Base-by-base conservation (phyloP, 1,284 basidiomycete species). In the Singerocomus inundabilis region DNA sequence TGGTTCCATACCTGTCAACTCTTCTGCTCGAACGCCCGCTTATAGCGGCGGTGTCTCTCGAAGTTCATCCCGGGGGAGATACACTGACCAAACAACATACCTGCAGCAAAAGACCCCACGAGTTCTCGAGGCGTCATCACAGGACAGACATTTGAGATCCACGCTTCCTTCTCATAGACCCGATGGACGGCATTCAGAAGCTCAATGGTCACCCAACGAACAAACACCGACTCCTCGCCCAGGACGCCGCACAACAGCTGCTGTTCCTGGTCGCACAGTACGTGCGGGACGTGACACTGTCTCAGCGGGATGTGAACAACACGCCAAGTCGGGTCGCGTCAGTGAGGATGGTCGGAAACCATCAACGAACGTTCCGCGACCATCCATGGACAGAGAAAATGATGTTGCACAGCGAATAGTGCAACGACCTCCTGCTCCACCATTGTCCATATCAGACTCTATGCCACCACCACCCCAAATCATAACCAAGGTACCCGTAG, bases 101-200 rank as follows among this genome's bases (percentile, higher is more conserved):
- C 28, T 48, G 5, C 60, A 61, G 29, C 61, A 59, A 39, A 58
- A 51, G 45, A 32, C 41, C 1, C 42, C 52, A 34, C 56, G 62
- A 16, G 33, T 37, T 24, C 49, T 68, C n/a, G 67, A 72, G 9
- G 44, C 57, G 10, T 32, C 54, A n/a, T 51, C 60, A 8, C 62
- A 65, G 15, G 63, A 62, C 26, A 64, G 65, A 45, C 56, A 68
- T 6, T 60, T 86, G 30, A 76, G 76, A 15, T 68, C 76, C 11
- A 72, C 70, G 73, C 75, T 80, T 16, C 85, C 85, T 13, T 83
- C 88, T 69, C 82, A 81, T 59, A 76, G 73, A 37, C 60, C 71
- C 33, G 47, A 68, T 49, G 58, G 63, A 29, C 64, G 65, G 37
- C 51, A 65, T 16, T 49, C 58, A 2, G 70, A 72, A 26, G 63